phyloP scores from a whole-genome alignment of 2,329 filamentous ascomycete species.

The Leptographium flavum region DNA sequence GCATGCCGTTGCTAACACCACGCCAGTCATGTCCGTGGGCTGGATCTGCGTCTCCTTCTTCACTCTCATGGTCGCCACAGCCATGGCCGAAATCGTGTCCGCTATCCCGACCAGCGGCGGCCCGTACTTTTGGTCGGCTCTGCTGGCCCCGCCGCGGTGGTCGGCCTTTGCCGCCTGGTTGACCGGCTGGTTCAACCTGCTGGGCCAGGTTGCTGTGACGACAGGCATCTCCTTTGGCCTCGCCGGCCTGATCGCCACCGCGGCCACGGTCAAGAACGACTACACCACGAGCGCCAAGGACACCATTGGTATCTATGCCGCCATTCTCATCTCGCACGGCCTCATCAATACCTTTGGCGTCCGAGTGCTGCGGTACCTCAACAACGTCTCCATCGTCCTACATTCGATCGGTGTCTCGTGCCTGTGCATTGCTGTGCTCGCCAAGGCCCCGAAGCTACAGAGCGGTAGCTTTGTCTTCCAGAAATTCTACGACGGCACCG shows the following conservation, averaged over 20 bases:
- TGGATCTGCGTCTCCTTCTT: conserved; percentile 42
- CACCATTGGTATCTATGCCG: conserved; percentile 46
- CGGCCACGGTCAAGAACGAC: conserved; percentile 21
- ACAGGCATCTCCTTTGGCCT: conserved; percentile 27
- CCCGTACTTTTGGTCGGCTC: conserved; percentile 46
- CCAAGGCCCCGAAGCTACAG: conserved; percentile 41
- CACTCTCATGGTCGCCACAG: conserved; percentile 36
- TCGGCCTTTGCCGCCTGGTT: conserved; percentile 25
- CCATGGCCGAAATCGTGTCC: conserved; percentile 45
- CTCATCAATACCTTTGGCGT: conserved; percentile 44
- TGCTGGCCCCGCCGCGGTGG: conserved; percentile 33
- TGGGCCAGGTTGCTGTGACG: conserved; percentile 27
- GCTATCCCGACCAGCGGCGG: conserved; percentile 44
- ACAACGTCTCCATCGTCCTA: conserved; percentile 39
- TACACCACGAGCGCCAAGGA: conserved; percentile 27
- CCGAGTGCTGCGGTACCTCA: conserved; percentile 37
- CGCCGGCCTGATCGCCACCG: conserved; percentile 23
- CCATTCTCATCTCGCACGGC: conserved; percentile 37
- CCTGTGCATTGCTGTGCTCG: conserved; percentile 40
- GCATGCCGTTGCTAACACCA: background rate
- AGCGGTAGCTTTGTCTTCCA: conserved; percentile 40
- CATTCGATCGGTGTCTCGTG: conserved; percentile 37
- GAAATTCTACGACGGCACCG: conserved; percentile 38
- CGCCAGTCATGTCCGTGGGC: conserved; percentile 36
- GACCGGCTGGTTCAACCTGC: conserved; percentile 27